These are phyloP conservation scores for Sporothrix globosa DNA, from an alignment of 2,329 filamentous ascomycete species.

Conservation along the genomic window DNA sequence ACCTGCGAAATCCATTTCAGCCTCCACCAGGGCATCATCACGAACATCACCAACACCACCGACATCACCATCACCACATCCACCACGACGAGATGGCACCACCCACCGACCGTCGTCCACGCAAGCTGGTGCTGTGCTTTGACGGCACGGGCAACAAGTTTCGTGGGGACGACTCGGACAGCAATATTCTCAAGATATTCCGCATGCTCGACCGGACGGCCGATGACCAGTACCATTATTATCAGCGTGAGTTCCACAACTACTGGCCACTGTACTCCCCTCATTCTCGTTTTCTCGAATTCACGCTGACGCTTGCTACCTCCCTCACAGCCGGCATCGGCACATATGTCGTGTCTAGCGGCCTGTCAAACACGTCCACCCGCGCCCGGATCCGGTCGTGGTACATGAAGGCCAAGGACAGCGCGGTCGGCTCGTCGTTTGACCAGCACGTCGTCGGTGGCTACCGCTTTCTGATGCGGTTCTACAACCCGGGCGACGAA, in stretches of 20 bases:
- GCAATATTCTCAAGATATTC: constrained; percentile 71
- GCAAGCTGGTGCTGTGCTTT: constrained; percentile 64
- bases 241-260: constrained; percentile 53
- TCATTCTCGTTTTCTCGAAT: not conserved
- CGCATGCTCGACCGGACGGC: constrained; percentile 68
- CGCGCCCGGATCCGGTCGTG: constrained; percentile 64
- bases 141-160: constrained; percentile 68
- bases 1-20: not conserved
- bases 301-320: not conserved
- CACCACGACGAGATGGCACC: constrained; percentile 26
- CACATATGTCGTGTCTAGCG: constrained; percentile 68
- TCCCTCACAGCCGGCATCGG: constrained; percentile 64
- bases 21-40: not conserved
- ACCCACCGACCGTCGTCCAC: constrained; percentile 31
- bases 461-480: constrained; percentile 78
- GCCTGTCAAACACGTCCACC: constrained; percentile 60
- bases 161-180: constrained; percentile 64
- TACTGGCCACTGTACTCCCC: constrained; percentile 28
- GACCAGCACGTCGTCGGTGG: constrained; percentile 82
- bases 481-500: constrained; percentile 65
- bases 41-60: not conserved
- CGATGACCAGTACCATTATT: constrained; percentile 65
- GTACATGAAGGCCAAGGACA: constrained; percentile 75
- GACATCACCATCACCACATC: not conserved
- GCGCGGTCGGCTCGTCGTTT: constrained; percentile 77